A percentile compares a stretch with the other conserved stretches of the same genome.
These are phyloP conservation scores for Ceratocystiopsis sp. DNA, from an alignment of 2,329 filamentous ascomycete genomes.

Conservation along the genomic window DNA sequence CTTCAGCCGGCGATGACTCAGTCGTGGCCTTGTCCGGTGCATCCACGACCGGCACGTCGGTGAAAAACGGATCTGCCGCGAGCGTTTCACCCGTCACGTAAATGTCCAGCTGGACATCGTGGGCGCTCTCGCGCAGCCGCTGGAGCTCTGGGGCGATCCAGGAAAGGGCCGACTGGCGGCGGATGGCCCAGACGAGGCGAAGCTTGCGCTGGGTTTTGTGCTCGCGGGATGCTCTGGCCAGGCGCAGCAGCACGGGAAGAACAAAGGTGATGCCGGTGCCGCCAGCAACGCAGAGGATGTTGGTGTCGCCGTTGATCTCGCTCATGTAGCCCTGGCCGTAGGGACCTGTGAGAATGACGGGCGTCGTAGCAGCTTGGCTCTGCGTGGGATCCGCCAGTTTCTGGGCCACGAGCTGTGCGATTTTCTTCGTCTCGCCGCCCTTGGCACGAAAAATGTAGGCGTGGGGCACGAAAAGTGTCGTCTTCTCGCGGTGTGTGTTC, in stretches of 20 bases:
- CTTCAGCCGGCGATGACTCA: too few species aligned
- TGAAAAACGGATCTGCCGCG: too few species aligned
- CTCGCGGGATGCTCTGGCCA: constrained; percentile 13
- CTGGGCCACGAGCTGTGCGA: constrained; percentile 27
- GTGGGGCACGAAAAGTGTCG: constrained; percentile 22
- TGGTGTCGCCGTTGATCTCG: constrained; percentile 22
- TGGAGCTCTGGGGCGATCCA: constrained; percentile 44
- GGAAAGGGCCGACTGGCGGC: constrained; percentile 32
- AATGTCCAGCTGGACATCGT: constrained; percentile 11
- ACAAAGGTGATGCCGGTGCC: constrained; percentile 28
- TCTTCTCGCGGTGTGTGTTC: constrained; percentile 2
- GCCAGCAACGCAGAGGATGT: too few species aligned
- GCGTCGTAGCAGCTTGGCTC: constrained; percentile 20
- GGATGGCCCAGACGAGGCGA: constrained; percentile 49
- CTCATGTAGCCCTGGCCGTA: constrained; percentile 35
- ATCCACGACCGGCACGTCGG: too few species aligned
- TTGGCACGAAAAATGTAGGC: constrained; percentile 42
- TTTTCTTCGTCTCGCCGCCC: constrained; percentile 39
- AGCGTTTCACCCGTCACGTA: neutral
- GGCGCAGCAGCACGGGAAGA: constrained; percentile 29
- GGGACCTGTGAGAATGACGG: constrained; percentile 44
- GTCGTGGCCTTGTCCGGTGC: too few species aligned
- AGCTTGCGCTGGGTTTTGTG: constrained; percentile 24
- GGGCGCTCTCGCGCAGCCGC: constrained; percentile 20
- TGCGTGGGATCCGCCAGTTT: constrained; percentile 13